A percentile compares a stretch with the other conserved stretches of the same genome.
Evolutionary conservation across 371 early-diverging fungal species (phyloP).

Genomic region (Mortierella sp.): DNA sequence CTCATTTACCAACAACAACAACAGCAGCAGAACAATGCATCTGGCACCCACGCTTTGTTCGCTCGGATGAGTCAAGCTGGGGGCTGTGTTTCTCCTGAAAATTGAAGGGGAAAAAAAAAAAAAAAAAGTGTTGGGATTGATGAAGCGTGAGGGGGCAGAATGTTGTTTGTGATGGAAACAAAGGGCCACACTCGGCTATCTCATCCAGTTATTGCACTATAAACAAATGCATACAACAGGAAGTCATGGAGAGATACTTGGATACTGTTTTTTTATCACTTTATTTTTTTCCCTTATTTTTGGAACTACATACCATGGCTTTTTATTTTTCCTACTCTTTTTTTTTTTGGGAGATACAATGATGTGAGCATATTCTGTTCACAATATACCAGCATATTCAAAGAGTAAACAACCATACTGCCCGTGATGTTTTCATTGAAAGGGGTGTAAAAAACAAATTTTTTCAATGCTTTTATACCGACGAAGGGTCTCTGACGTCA

Average conservation of each 20-base stretch:
- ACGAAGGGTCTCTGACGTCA: neutral
- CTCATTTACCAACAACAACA: too few species aligned
- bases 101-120: too few species aligned
- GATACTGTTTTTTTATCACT: neutral
- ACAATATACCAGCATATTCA: neutral
- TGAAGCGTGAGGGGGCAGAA: neutral
- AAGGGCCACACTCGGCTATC: neutral
- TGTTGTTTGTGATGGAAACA: conserved; percentile 5
- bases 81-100: too few species aligned
- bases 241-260: neutral
- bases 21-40: too few species aligned
- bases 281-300: too few species aligned
- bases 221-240: neutral
- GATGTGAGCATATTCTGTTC: too few species aligned
- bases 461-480: conserved; percentile 13
- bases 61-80: too few species aligned
- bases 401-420: too few species aligned
- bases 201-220: neutral
- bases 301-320: too few species aligned
- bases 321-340: too few species aligned
- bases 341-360: too few species aligned
- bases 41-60: too few species aligned
- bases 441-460: neutral
- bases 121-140: neutral
- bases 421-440: neutral